These are phyloP conservation scores for Chalaropsis thielavioides DNA, from an alignment of 2,329 filamentous ascomycete species.

Conservation along the genomic window DNA sequence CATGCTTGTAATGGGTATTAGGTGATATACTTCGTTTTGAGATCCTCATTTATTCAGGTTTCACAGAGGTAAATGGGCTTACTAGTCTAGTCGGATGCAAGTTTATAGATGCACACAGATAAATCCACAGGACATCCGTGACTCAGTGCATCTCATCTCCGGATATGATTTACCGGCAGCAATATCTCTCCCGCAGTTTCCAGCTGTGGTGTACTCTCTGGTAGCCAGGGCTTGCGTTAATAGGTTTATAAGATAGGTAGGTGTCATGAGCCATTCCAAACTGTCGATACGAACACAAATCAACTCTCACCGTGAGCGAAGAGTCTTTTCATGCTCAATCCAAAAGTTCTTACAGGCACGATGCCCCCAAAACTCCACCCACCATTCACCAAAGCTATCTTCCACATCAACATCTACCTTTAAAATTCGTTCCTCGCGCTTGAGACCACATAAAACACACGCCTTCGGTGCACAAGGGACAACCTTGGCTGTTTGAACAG, in stretches of 20 bases:
- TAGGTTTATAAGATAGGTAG: background rate
- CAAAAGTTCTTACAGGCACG: conserved; percentile 72
- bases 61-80: too few relatives aligned
- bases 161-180: too few relatives aligned
- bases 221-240: background rate
- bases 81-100: too few relatives aligned
- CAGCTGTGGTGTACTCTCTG: too few relatives aligned
- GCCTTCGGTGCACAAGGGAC: conserved; percentile 58
- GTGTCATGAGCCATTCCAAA: background rate
- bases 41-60: too few relatives aligned
- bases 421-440: conserved; percentile 66
- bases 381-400: conserved; percentile 94
- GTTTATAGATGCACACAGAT: too few relatives aligned
- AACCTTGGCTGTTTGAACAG: conserved; percentile 54
- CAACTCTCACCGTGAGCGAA: conserved; percentile 47
- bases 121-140: too few relatives aligned
- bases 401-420: conserved; percentile 65
- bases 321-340: conserved; percentile 55
- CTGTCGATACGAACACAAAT: background rate
- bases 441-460: conserved; percentile 77
- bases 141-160: too few relatives aligned
- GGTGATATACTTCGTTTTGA: too few relatives aligned
- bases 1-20: too few relatives aligned
- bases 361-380: conserved; percentile 80
- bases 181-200: too few relatives aligned